A percentile compares a stretch with the other conserved stretches of the same genome.
Conservation (phyloP, 164 flowering plant genomes). For the Magnolia officinalis region DNA sequence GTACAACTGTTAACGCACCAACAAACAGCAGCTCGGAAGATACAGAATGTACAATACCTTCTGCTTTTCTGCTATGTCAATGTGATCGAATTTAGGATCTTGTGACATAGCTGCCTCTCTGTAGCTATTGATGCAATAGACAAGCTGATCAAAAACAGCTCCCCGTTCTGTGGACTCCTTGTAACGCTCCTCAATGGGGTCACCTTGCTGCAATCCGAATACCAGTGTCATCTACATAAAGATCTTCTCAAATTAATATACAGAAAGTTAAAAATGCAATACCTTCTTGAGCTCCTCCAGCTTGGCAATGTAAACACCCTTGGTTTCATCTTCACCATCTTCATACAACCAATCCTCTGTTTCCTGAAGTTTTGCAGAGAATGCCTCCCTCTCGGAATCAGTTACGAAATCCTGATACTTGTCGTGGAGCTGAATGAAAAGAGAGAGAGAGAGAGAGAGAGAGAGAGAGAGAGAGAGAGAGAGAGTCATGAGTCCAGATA, state of each 20-base stretch:
- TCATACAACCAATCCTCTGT: conserved; percentile 96
- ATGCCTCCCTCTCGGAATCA: conserved; percentile 54
- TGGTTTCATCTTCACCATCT: conserved; percentile 98
- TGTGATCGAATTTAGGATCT: conserved; percentile 91
- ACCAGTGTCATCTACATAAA: not conserved
- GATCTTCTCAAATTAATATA: not conserved
- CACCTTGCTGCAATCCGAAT: conserved; percentile 64
- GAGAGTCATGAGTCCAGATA: not conserved
- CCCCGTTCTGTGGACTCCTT: conserved; percentile 76
- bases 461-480: not conserved
- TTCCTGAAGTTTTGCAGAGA: conserved; percentile 68
- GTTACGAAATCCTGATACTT: conserved; percentile 77
- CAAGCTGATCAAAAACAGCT: conserved; percentile 62
- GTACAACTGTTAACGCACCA: too few relatives aligned
- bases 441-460: not conserved
- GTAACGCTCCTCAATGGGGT: conserved; percentile 83
- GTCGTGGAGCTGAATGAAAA: conserved; percentile 61
- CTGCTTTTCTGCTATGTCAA: conserved; percentile 77
- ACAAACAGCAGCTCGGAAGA: not conserved
- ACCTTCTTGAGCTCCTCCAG: conserved; percentile 97
- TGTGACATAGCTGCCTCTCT: conserved; percentile 84
- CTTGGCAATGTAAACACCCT: conserved; percentile 94
- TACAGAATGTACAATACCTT: conserved; percentile 42
- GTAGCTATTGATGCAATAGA: conserved; percentile 73
- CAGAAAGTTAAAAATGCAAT: not conserved